Evolutionary conservation across 768 basidiomycete species (phyloP), one percentile per base, ranked within the genome.

Genomic region (Fomitopsis serialis): DNA sequence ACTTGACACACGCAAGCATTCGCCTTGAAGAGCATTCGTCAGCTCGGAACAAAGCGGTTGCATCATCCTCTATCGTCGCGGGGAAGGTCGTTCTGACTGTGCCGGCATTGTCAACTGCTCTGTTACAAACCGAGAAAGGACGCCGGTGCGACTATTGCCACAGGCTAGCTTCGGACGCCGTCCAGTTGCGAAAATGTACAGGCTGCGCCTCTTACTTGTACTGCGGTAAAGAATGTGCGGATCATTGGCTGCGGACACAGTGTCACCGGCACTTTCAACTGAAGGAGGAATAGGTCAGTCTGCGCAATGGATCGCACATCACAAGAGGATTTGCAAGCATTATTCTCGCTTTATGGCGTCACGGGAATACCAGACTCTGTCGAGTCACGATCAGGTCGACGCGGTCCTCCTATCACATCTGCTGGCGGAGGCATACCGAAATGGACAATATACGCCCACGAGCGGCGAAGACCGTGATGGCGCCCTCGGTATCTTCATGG

Each of bases 191-290:
- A 56, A 75, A 73, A 63, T 92, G 89, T 58, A 75, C 79, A 3
- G 81, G 82, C 12, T 91, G 89, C 58, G 78, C 75, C 15, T 75
- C 78, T 0, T 87, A 85, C 63, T 89, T 81, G 79, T 92, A 92
- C 62, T 92, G 89, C 59, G 75, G 78, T 57, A 57, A 71, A 22
- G 59, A 71, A 66, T 92, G 89, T 90, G 65, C 66, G 79, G n/a
- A 61, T 49, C 15, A 46, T 24, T 35, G 27, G 44, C 48, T 46
- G 55, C 44, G 50, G 9, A 27, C 29, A 11, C 6, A 11, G 5
- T 32, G 29, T 32, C 11, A 11, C 11, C 29, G 29, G 29, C 6
- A 32, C 5, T 32, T 6, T 32, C 11, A 11, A 32, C 29, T 11
- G 5, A 11, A 32, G 11, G 6, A 32, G 11, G 29, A 32, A 32